phyloP scores from a whole-genome alignment of 2,329 filamentous ascomycete genomes.

The Myrmaecium sp. region DNA sequence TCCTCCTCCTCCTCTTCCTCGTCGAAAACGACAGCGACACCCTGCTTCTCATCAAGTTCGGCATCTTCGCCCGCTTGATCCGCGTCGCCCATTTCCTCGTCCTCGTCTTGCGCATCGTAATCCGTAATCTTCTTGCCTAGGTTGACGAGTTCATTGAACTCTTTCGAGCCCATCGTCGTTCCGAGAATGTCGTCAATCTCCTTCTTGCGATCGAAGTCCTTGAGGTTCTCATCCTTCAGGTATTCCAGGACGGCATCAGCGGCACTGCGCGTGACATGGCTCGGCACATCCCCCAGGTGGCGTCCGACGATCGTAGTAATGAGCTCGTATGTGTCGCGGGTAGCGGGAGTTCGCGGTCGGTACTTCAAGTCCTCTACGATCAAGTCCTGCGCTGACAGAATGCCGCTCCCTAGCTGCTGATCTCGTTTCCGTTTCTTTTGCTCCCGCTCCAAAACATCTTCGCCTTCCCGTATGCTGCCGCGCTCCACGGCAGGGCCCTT shows the following conservation, averaged over 20 bases:
- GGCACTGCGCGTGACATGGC: constrained; percentile 81
- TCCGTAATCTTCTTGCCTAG: constrained; percentile 98
- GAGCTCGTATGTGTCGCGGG: constrained; percentile 82
- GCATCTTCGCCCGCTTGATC: constrained; percentile 43
- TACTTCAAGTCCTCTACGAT: constrained; percentile 85
- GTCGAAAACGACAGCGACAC: constrained; percentile 94
- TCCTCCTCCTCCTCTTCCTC: constrained; percentile 74
- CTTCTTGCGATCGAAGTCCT: constrained; percentile 97
- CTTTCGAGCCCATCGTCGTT: constrained; percentile 63
- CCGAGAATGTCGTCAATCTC: constrained; percentile 89
- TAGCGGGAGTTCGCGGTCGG: constrained; percentile 77
- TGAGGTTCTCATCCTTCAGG: constrained; percentile 86
- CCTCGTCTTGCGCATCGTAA: constrained; percentile 90
- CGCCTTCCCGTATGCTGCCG: constrained; percentile 60
- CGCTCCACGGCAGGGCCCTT: constrained; percentile 60
- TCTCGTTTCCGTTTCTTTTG: constrained; percentile 71
- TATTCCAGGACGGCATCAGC: constrained; percentile 83
- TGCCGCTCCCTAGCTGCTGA: constrained; percentile 58
- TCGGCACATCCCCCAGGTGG: constrained; percentile 80
- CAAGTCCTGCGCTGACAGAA: constrained; percentile 70
- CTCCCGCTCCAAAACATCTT: constrained; percentile 67
- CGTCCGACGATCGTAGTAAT: constrained; percentile 82
- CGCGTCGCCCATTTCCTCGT: constrained; percentile 67
- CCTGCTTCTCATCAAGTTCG: constrained; percentile 85
- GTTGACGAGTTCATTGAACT: constrained; percentile 95